Evolutionary conservation across 140 eudicot genomes (phyloP).

Genomic region (Stevia rebaudiana): DNA sequence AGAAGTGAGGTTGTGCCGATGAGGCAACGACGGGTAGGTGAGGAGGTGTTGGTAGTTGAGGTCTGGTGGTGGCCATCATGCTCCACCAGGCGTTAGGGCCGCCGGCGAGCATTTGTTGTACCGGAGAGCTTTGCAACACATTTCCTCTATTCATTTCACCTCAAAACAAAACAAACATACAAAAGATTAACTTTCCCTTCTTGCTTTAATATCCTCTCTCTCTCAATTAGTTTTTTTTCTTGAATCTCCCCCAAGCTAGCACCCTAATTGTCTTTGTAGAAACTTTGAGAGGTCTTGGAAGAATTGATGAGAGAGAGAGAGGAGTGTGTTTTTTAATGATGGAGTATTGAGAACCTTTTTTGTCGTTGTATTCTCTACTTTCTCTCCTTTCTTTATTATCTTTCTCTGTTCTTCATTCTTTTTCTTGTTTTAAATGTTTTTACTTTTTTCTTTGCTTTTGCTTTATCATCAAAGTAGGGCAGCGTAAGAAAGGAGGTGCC

Average conservation of each 20-base stretch:
- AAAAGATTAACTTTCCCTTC: conserved; percentile 19
- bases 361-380: conserved; percentile 47
- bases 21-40: conserved; percentile 31
- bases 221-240: conserved; percentile 16
- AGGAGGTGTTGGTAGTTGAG: conserved; percentile 27
- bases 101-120: conserved; percentile 74
- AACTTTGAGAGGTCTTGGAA: conserved; percentile 44
- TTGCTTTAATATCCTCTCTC: conserved; percentile 20
- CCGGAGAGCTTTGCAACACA: conserved; percentile 65
- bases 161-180: conserved; percentile 13
- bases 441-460: conserved; percentile 62
- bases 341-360: conserved; percentile 60
- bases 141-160: conserved; percentile 62
- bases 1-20: conserved; percentile 30
- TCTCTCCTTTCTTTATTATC: conserved; percentile 57
- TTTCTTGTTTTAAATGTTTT: conserved; percentile 22
- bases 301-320: conserved; percentile 38
- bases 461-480: conserved; percentile 77
- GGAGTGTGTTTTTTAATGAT: conserved; percentile 39
- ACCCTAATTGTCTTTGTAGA: conserved; percentile 34
- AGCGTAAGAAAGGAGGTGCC: conserved; percentile 39
- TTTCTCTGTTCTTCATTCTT: conserved; percentile 28
- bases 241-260: conserved; percentile 28
- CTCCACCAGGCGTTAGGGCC: conserved; percentile 71
- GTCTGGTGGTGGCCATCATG: conserved; percentile 45